Conservation (phyloP, 495 filamentous ascomycete species). For the Aspergillus sclerotioniger region DNA sequence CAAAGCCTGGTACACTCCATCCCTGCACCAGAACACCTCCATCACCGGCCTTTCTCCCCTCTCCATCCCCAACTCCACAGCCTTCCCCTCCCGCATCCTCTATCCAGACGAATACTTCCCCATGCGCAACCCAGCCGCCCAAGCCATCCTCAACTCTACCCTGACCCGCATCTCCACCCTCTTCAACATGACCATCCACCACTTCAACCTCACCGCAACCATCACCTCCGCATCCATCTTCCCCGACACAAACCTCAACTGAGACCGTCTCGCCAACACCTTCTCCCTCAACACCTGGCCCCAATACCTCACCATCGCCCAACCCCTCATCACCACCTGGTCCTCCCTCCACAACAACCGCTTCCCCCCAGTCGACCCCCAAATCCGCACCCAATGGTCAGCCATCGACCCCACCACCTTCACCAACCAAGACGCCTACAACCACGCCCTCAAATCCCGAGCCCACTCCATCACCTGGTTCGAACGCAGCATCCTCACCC, state of each 20-base stretch:
- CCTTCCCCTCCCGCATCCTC: constrained; percentile 6
- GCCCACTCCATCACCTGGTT: constrained; percentile 4
- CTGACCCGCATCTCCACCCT: neutral
- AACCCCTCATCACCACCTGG: constrained; percentile 5
- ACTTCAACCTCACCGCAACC: constrained; percentile 2
- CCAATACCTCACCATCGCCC: neutral
- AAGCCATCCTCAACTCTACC: neutral
- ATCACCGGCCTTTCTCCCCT: constrained; percentile 3
- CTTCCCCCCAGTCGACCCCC: constrained; percentile 4
- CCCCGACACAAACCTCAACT: neutral
- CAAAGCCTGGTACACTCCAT: constrained; percentile 2
- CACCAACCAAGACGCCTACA: neutral
- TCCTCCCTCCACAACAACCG: neutral
- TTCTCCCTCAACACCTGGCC: neutral
- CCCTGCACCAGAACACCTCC: neutral
- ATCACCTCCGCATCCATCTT: constrained; percentile 8
- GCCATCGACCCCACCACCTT: neutral
- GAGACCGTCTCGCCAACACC: neutral
- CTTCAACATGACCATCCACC: constrained; percentile 7
- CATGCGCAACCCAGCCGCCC: constrained; percentile 1
- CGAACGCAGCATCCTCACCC: constrained; percentile 1
- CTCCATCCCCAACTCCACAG: neutral
- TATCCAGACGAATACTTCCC: constrained; percentile 14
- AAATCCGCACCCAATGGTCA: neutral
- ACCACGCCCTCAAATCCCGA: neutral